These are phyloP conservation scores for Vitis cinerea DNA, from an alignment of 164 flowering plant genomes.

Conservation along the genomic window DNA sequence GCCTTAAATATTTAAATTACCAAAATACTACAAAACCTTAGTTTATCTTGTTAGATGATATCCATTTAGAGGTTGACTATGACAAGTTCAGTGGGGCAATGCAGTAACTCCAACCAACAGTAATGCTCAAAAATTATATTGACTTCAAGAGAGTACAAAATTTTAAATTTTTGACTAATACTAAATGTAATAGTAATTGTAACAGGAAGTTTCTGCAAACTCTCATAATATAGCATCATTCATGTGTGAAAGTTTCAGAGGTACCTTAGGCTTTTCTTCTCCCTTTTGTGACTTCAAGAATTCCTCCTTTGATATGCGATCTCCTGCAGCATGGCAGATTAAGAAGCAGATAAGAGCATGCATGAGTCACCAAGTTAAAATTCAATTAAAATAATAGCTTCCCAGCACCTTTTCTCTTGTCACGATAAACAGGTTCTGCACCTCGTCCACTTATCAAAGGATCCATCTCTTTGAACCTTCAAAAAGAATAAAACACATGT, in stretches of 20 bases:
- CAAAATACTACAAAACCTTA: neutral
- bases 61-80: neutral
- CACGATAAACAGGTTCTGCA: slow-evolving; percentile 79
- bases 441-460: slow-evolving; percentile 73
- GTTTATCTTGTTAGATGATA: neutral
- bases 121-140: neutral
- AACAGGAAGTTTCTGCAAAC: neutral
- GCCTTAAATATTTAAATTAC: no score
- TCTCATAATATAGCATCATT: neutral
- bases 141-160: neutral
- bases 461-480: slow-evolving; percentile 74
- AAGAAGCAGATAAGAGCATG: neutral
- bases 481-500: neutral
- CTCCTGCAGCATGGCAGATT: slow-evolving; percentile 45
- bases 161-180: no score
- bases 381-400: neutral
- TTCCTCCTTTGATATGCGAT: slow-evolving; percentile 76
- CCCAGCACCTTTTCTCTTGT: slow-evolving; percentile 58
- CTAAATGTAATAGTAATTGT: neutral
- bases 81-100: neutral
- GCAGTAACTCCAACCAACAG: neutral
- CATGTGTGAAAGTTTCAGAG: neutral
- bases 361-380: neutral
- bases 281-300: slow-evolving; percentile 48
- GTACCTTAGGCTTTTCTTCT: slow-evolving; percentile 94